These are phyloP conservation scores for Cladosporium sp. DNA, from an alignment of 2,329 filamentous ascomycete genomes.

Conservation along the genomic window DNA sequence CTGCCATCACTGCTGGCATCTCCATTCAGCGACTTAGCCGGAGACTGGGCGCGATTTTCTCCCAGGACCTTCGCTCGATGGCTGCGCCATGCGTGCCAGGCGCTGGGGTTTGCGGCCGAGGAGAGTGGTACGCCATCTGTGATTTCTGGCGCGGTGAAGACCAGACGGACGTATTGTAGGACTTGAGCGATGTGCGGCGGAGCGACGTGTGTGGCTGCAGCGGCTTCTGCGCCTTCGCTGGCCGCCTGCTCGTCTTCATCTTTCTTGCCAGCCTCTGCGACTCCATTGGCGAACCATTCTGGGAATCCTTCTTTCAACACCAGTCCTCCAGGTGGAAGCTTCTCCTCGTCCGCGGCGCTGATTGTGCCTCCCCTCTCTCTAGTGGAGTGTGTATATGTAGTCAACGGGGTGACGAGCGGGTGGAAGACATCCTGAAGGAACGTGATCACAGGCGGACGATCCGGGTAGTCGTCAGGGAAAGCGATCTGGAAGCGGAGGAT, in stretches of 20 bases:
- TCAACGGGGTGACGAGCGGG: conserved; percentile 85
- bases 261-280: background rate
- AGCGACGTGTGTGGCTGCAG: background rate
- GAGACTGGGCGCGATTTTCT: conserved; percentile 2
- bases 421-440: conserved; percentile 95
- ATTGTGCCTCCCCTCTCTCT: conserved; percentile 75
- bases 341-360: conserved; percentile 78
- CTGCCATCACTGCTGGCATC: conserved; percentile 27
- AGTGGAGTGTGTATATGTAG: conserved; percentile 91
- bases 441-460: conserved; percentile 76
- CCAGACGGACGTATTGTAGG: conserved; percentile 75
- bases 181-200: conserved; percentile 53
- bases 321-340: conserved; percentile 84
- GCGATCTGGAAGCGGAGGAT: conserved; percentile 87
- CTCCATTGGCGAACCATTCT: conserved; percentile 64
- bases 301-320: conserved; percentile 89
- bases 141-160: conserved; percentile 75
- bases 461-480: conserved; percentile 79
- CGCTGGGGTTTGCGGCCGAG: conserved; percentile 83
- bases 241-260: background rate
- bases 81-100: conserved; percentile 90
- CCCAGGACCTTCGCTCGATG: conserved; percentile 53
- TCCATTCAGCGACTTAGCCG: conserved; percentile 5
- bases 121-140: conserved; percentile 78
- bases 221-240: background rate